Evolutionary conservation across 2,329 filamentous ascomycete species (phyloP), one percentile per base, ranked within the genome.

Genomic region (Colletotrichum tropicicola): DNA sequence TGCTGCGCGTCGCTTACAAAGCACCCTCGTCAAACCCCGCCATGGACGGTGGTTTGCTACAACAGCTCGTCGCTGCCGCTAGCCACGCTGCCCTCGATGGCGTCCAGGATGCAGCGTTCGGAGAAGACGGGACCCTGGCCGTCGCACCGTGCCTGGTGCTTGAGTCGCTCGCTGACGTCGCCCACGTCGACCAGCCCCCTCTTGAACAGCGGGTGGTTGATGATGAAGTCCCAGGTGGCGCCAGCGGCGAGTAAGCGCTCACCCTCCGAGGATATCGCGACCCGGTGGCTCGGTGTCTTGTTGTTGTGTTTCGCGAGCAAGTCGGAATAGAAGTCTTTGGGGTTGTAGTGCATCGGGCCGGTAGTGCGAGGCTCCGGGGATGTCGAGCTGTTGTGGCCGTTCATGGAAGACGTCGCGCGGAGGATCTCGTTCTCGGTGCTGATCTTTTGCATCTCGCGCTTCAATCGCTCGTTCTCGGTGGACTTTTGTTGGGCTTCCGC

Each of bases 361-460:
- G 89, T 89, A 5, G 86, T 85, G 9, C 81, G 79, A 12, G 85
- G 82, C 67, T 81, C 77, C 69, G 80, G 75, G 68, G 80, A 81
- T 68, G 82, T 76, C 35, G 82, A 77, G 73, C 74, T 71, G 68
- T 68, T 71, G 67, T 70, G 67, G 66, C 68, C 67, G 72, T 74
- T 67, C 69, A 81, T 72, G 25, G 74, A 81, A 6, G 90, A 89
- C 1, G 93, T 97, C 6, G 93, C 93, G 48, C 93, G 91, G 35
- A 98, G 83, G 57, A 98, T 94, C 78, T 98, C 92, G 76, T 98
- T 98, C 76, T 98, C 94, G 8, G 93, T 97, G 66, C 89, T 90
- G 56, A 92, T 89, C 73, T 92, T 92, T 69, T 96, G 92, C 27
- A 98, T 83, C 72, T 97, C 91, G 19, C 91, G 88, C 78, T 93